Base-by-base conservation (phyloP, 768 basidiomycete species). In the Multifurca ochricompacta region DNA sequence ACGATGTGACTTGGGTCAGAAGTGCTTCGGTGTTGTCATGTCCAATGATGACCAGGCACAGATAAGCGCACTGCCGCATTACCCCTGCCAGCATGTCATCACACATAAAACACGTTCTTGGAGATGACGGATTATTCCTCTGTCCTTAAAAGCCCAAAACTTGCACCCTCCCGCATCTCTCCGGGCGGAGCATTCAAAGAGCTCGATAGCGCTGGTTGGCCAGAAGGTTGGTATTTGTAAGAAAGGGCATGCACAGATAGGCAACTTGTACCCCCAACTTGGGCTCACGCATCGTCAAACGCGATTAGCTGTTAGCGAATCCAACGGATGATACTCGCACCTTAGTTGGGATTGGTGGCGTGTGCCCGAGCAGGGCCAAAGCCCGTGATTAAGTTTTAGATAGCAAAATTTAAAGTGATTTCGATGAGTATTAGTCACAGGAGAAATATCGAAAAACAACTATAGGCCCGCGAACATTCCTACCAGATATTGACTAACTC, bases 401-500 rank as follows among this genome's bases (percentile, higher is more conserved):
- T 40, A 37, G 41, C 41, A 21, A 27, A 28, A 30, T 43, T 49
- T 30, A 32, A 32, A 18, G 42, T 37, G 43, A 45, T 44, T 14
- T 6, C 9, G 25, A 8, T 49, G 27, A 8, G 32, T 25, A 48
- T 42, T 42, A 34, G 34, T 30, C 53, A 30, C 27, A 18, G 28
- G 13, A 30, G 47, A 3, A 27, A 3, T 6, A n/a, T 16, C 16
- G 28, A 4, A 13, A 31, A 25, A 18, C 18, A 32, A 23, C 40
- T 48, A 40, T 73, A 65, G 86, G 62, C 82, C 87, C 59, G 87
- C 85, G 73, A 91, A 95, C 84, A 94, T 92, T 60, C 90, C 91
- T 54, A 96, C 93, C 40, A 96, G 77, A 68, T 94, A 94, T 68
- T 93, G 91, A 70, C 90, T 93, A 60, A 96, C 91, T 54, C 89